Percentiles rank a stretch among this genome's conserved stretches.
Conservation (phyloP, 192 early-diverging fungal species). For the Coemansia sp. region DNA sequence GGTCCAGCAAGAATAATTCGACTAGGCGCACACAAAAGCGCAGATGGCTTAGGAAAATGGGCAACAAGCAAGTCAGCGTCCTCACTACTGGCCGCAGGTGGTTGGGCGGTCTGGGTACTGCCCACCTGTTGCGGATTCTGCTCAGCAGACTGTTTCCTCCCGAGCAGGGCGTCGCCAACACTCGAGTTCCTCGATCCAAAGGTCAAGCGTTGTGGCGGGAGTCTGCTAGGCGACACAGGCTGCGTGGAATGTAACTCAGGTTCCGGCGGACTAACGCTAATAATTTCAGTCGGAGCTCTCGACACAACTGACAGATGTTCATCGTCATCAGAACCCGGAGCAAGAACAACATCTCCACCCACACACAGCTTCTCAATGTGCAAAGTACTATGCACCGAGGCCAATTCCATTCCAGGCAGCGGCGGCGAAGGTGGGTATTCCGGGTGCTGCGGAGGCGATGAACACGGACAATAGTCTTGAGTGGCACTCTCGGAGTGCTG, state of each 20-base stretch:
- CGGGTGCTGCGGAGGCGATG: neutral
- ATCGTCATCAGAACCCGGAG: neutral
- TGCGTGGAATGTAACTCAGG: neutral
- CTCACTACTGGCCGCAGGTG: neutral
- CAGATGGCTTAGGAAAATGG: slow-evolving; percentile 28
- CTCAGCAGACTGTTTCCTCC: neutral
- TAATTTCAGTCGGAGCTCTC: neutral
- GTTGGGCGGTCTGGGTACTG: neutral
- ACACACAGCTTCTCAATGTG: neutral
- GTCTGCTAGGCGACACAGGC: slow-evolving; percentile 30
- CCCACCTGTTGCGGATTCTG: neutral
- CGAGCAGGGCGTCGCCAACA: neutral
- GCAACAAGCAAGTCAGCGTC: neutral
- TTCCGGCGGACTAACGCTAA: neutral
- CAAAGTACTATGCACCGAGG: neutral
- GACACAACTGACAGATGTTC: neutral
- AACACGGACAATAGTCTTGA: neutral
- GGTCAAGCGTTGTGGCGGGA: slow-evolving; percentile 9
- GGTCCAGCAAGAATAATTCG: slow-evolving; percentile 21
- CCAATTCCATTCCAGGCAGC: neutral
- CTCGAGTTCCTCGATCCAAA: slow-evolving; percentile 1
- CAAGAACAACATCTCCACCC: neutral
- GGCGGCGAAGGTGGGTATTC: neutral
- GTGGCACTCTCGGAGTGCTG: neutral
- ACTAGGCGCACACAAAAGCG: slow-evolving; percentile 35